phyloP scores from a whole-genome alignment of 2,329 filamentous ascomycete species.

The Lasiodiplodia sp. region DNA sequence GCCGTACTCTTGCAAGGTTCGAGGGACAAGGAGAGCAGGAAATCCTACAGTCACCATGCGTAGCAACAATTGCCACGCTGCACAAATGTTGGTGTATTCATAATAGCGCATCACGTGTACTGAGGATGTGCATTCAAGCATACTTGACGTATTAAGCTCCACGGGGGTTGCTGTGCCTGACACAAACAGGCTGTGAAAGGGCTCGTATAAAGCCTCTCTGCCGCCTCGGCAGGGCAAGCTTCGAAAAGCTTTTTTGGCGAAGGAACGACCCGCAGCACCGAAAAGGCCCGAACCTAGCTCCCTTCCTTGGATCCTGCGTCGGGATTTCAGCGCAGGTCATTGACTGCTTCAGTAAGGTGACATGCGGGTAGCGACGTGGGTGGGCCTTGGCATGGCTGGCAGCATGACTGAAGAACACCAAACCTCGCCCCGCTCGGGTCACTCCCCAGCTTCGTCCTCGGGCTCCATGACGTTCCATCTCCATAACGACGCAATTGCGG shows the following conservation, averaged over 20 bases:
- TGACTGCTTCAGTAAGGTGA: slow-evolving; percentile 19
- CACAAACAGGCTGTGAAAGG: neutral
- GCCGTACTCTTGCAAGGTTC: no score
- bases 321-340: slow-evolving; percentile 13
- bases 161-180: neutral
- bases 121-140: neutral
- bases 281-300: slow-evolving; percentile 11
- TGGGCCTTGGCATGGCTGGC: slow-evolving; percentile 7
- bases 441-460: neutral
- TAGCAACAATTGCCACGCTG: neutral
- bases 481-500: neutral
- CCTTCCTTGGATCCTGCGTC: neutral
- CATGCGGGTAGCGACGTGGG: slow-evolving; percentile 16
- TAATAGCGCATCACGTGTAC: no score
- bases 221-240: neutral
- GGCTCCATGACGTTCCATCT: neutral
- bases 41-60: neutral
- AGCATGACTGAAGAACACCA: slow-evolving; percentile 16
- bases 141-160: neutral
- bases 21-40: neutral
- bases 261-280: neutral
- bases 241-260: neutral
- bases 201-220: neutral
- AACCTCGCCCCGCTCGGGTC: slow-evolving; percentile 6
- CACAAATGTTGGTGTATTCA: neutral